Evolutionary conservation across 1,284 basidiomycete species (phyloP), one percentile per base, ranked within the genome.

Genomic region (Naganishia sp.): DNA sequence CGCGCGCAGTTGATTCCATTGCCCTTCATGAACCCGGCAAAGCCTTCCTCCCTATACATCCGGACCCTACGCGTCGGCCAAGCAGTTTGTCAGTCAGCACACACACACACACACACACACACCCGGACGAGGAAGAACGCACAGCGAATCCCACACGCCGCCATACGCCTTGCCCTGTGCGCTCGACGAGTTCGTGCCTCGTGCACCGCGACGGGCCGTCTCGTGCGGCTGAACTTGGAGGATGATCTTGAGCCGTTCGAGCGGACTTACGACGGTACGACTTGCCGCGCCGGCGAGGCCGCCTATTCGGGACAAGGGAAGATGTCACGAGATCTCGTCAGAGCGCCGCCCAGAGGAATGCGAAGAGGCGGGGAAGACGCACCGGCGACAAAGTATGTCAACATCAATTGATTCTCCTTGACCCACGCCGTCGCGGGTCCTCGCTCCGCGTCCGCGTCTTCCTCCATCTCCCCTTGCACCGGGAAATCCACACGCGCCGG

Each of bases 181-280:
- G 66, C 48, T 68, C 64, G 4, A 65, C 64, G 4, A 65, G 46
- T 45, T 67, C 28, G 11, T 9, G 57, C 42, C 36, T 63, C 75
- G 72, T 69, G 93, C 91, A 2, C 92, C 89, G 81, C 93, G 92
- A 74, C 90, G 92, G 70, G 0, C 31, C 23, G 64, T 49, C 48
- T 23, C 50, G 44, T 6, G 57, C 16, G 13, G 21, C 9, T 50
- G 23, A 11, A 78, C 88, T 75, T 73, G 94, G 92, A 95, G 89
- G 70, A 97, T 96, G 75, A 97, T 97, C 81, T 97, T 97, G 59
- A 97, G 82, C 64, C 94, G 82, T 75, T 97, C 94, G 18, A 97
- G 80, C 16, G 94, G 94, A 70, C 87, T 90, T 56, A 97, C 94
- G 36, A 96, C 90, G 3, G 94, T 96, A 66, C 94, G 83, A 69